Evolutionary conservation across 2,329 filamentous ascomycete species (phyloP), one percentile per base, ranked within the genome.

Genomic region (Pestalotiopsis sp.): DNA sequence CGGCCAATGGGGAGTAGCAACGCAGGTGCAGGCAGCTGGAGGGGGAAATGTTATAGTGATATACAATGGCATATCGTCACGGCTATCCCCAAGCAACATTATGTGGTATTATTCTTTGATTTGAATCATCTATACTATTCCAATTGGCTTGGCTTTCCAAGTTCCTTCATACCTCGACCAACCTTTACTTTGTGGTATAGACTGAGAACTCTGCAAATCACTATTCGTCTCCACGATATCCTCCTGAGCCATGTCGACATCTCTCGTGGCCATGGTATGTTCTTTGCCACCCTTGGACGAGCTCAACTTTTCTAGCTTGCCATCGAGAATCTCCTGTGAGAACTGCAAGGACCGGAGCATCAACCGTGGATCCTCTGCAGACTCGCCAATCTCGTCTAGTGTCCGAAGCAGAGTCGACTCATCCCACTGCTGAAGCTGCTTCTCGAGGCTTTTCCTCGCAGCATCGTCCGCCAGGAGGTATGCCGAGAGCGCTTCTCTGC

Each of bases 111-210:
- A 9, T 12, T 11, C 3, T 36, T n/a, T 56, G 58, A 59, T 36
- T 17, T 17, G 23, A 27, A 59, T 23, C 9, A 39, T 31, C 68
- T 75, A 89, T 9, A 85, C 82, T 66, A 86, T 80, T 4, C 88
- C 88, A 72, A 90, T 90, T 0, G 88, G 88, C 72, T 85, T 88
- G 11, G 87, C 83, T 69, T 83, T 84, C 88, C 88, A 90, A 2
- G 80, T 75, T 7, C 86, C 86, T 63, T 85, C 78, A 71, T 85
- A 86, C 68, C 80, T 79, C 25, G 80, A 79, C 88, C 88, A 90
- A 27, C 81, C 80, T 58, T 75, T 75, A 13, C 73, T 72, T 66
- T 72, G 73, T 57, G 31, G 67, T 14, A 69, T n/a, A 4, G 63
- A 41, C 57, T 73, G 68, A 25, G 67, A 67, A 63, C 58, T 61